A percentile compares a stretch with the other conserved stretches of the same genome.
These are phyloP conservation scores for Ceratobasidium sp. DNA, from an alignment of 1,284 basidiomycete species.

Conservation along the genomic window DNA sequence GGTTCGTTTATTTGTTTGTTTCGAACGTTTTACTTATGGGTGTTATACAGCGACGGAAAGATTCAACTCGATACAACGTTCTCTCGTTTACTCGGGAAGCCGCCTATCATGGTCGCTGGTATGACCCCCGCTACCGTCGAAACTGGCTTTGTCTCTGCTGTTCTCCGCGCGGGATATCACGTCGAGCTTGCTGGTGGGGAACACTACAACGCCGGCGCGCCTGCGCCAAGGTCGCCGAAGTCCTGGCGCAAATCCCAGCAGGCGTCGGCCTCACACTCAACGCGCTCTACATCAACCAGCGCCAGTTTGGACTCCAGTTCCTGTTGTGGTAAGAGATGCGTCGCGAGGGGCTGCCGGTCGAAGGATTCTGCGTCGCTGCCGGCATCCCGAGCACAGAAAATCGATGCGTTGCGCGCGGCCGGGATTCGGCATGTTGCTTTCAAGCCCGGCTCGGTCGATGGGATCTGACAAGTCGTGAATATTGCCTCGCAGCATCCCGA, in stretches of 20 bases:
- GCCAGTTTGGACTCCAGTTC: constrained; percentile 96
- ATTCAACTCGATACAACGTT: constrained; percentile 95
- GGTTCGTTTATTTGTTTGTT: constrained; percentile 49
- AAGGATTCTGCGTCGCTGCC: constrained; percentile 98
- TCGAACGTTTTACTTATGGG: constrained; percentile 3
- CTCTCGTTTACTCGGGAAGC: constrained; percentile 93
- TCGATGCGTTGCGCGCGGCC: constrained; percentile 77
- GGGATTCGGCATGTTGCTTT: constrained; percentile 96
- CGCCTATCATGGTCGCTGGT: constrained; percentile 98
- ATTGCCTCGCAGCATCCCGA: constrained; percentile 95
- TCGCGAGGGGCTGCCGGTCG: constrained; percentile 92
- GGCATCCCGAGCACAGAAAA: constrained; percentile 95
- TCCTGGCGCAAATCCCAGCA: constrained; percentile 82
- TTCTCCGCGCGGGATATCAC: constrained; percentile 94
- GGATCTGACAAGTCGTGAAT: constrained; percentile 96
- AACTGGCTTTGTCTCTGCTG: constrained; percentile 90
- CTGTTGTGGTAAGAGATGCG: constrained; percentile 98
- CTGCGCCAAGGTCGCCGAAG: constrained; percentile 91
- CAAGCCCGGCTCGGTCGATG: constrained; percentile 98
- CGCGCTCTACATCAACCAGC: constrained; percentile 97
- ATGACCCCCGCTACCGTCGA: constrained; percentile 98
- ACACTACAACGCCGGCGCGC: constrained; percentile 90
- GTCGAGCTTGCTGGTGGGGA: constrained; percentile 98
- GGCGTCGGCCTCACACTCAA: constrained; percentile 96
- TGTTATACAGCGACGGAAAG: constrained; percentile 78